Evolutionary conservation across 169 alveolate species (phyloP).

Genomic region (Plasmodium inui): DNA sequence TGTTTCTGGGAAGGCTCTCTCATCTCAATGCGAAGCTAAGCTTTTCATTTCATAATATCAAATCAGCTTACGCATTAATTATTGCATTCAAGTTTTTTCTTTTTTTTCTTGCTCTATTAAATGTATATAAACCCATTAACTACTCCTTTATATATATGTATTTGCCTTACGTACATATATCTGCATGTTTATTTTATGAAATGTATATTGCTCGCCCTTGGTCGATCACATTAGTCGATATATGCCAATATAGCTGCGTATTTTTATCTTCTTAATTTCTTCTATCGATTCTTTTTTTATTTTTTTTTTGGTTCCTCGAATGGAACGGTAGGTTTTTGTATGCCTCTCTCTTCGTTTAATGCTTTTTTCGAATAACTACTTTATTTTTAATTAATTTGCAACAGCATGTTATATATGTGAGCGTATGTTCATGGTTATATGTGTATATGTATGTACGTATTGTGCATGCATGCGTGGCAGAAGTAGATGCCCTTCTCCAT

Average conservation of each 20-base stretch:
- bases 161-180: neutral
- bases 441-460: neutral
- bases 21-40: neutral
- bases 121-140: neutral
- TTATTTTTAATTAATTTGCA: neutral
- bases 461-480: neutral
- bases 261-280: neutral
- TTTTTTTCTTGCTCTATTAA: neutral
- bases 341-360: neutral
- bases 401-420: neutral
- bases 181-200: neutral
- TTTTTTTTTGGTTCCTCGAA: neutral
- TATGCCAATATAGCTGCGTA: neutral
- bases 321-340: neutral
- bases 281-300: neutral
- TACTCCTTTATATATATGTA: neutral
- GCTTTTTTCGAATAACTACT: neutral
- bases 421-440: neutral
- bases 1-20: neutral
- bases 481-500: neutral
- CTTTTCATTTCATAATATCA: neutral
- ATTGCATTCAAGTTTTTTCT: neutral
- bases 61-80: neutral
- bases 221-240: neutral
- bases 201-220: neutral